phyloP scores from a whole-genome alignment of 768 basidiomycete genomes.

The Neoboletus subvelutipes region DNA sequence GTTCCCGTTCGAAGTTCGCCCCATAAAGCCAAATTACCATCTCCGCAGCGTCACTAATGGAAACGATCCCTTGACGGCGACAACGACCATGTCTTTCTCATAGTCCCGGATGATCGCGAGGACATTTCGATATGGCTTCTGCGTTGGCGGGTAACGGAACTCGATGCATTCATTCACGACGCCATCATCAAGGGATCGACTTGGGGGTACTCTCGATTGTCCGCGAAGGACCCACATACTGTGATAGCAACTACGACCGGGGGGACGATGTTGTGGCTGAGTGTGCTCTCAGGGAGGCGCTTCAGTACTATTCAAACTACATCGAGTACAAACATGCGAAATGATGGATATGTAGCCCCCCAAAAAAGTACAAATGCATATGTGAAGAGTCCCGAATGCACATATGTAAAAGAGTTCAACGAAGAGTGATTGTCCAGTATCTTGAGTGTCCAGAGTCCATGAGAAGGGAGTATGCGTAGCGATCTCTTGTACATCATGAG shows the following conservation, averaged over 20 bases:
- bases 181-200: slow-evolving; percentile 69
- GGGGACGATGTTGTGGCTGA: neutral
- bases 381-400: slow-evolving; percentile 1
- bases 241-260: slow-evolving; percentile 8
- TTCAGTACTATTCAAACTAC: slow-evolving; percentile 1
- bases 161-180: slow-evolving; percentile 62
- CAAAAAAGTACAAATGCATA: slow-evolving; percentile 3
- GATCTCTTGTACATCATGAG: slow-evolving; percentile 9
- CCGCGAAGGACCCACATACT: slow-evolving; percentile 13
- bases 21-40: neutral
- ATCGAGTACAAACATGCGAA: slow-evolving; percentile 12
- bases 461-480: neutral
- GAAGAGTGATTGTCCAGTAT: slow-evolving; percentile 8
- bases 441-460: slow-evolving; percentile 17
- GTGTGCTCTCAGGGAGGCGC: too few relatives aligned
- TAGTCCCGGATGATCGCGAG: slow-evolving; percentile 7
- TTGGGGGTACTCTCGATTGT: too few relatives aligned
- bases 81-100: neutral
- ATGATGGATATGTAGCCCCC: neutral
- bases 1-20: slow-evolving; percentile 1
- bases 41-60: slow-evolving; percentile 29
- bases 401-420: neutral
- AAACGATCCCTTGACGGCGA: slow-evolving; percentile 18
- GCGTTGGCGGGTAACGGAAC: slow-evolving; percentile 48
- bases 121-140: slow-evolving; percentile 70